Evolutionary conservation across 2,329 filamentous ascomycete species (phyloP).

Genomic region (Aspergillus sp.): DNA sequence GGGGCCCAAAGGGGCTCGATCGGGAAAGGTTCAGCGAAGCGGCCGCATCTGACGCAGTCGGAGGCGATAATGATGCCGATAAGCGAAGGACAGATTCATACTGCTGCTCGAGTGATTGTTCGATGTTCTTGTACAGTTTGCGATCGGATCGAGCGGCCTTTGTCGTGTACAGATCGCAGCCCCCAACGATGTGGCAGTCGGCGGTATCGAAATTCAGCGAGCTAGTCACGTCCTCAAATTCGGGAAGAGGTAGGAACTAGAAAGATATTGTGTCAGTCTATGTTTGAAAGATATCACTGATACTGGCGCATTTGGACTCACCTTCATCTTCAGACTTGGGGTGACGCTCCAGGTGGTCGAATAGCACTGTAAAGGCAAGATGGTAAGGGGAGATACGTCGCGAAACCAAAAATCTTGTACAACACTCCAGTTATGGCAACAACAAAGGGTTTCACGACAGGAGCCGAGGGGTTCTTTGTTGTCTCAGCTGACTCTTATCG

Average conservation of each 20-base stretch:
- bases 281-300: not conserved
- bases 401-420: not conserved
- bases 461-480: conserved; percentile 21
- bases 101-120: conserved; percentile 84
- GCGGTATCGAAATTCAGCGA: conserved; percentile 94
- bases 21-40: conserved; percentile 71
- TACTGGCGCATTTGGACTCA: not conserved
- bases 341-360: not conserved
- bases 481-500: conserved; percentile 36
- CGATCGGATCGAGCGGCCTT: conserved; percentile 95
- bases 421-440: not conserved
- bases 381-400: not conserved
- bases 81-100: conserved; percentile 85
- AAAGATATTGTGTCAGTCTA: conserved; percentile 14
- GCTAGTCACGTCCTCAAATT: conserved; percentile 88
- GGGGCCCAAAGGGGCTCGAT: conserved; percentile 85
- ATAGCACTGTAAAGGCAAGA: not conserved
- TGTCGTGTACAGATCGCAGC: conserved; percentile 95
- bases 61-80: conserved; percentile 82
- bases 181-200: conserved; percentile 87
- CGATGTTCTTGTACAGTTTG: conserved; percentile 95
- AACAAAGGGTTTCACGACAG: conserved; percentile 5
- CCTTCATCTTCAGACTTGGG: conserved; percentile 10
- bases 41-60: conserved; percentile 70
- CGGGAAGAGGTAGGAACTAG: conserved; percentile 86